Percentiles rank a stretch among this genome's conserved stretches.
Conservation (phyloP, 2,329 filamentous ascomycete genomes). For the Colletotrichum salicis region DNA sequence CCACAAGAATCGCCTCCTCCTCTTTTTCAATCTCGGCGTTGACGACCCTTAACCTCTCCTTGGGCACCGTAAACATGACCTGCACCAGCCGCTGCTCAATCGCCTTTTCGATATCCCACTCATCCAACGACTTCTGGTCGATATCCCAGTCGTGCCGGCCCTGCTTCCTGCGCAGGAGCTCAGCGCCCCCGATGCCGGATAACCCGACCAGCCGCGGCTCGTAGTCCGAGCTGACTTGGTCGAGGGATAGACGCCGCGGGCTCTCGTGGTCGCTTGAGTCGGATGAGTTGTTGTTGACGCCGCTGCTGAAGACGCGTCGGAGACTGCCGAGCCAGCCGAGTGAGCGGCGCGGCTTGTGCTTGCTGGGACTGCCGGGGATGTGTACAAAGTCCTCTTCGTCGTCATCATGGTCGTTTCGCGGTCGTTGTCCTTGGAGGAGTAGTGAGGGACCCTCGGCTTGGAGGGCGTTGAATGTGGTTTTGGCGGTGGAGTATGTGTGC, state of each 20-base stretch:
- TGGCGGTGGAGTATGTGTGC: slow-evolving; percentile 63
- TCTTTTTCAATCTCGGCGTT: slow-evolving; percentile 73
- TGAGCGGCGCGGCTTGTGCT: slow-evolving; percentile 61
- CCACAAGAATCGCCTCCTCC: slow-evolving; percentile 54
- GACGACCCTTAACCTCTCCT: slow-evolving; percentile 86
- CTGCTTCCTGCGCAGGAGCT: slow-evolving; percentile 64
- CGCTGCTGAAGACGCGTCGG: slow-evolving; percentile 68
- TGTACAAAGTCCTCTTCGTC: slow-evolving; percentile 46
- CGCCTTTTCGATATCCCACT: slow-evolving; percentile 82
- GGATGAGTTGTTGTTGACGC: slow-evolving; percentile 46
- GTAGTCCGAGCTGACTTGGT: slow-evolving; percentile 53
- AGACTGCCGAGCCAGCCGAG: slow-evolving; percentile 76
- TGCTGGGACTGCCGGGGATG: slow-evolving; percentile 65
- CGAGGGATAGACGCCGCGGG: slow-evolving; percentile 41
- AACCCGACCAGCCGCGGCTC: slow-evolving; percentile 56
- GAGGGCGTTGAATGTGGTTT: slow-evolving; percentile 61
- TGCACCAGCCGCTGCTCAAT: slow-evolving; percentile 78
- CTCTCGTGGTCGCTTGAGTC: slow-evolving; percentile 38
- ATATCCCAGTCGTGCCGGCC: slow-evolving; percentile 66
- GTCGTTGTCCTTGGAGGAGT: slow-evolving; percentile 47
- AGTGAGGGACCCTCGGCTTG: slow-evolving; percentile 64
- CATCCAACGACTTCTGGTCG: slow-evolving; percentile 68
- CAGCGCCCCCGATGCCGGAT: slow-evolving; percentile 55
- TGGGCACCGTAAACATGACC: slow-evolving; percentile 94
- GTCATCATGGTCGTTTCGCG: slow-evolving; percentile 37